Evolutionary conservation across 2,329 filamentous ascomycete species (phyloP).

Genomic region (Sordariomycetes sp.): DNA sequence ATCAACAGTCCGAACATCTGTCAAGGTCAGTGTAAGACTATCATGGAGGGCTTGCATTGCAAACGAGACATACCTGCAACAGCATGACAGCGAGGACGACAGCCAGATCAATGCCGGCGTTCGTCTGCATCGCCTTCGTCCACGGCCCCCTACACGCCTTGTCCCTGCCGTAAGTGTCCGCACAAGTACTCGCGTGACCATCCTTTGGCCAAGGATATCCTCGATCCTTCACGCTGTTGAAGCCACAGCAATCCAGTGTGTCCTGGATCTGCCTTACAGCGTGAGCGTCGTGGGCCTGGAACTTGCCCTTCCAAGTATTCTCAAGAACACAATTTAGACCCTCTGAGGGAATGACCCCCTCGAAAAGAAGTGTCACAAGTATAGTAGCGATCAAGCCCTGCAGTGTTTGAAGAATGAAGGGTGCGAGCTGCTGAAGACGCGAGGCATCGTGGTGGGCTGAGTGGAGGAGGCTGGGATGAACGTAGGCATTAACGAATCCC

Average conservation of each 20-base stretch:
- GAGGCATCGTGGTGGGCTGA: constrained; percentile 7
- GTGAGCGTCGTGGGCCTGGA: constrained; percentile 33
- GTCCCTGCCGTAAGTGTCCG: constrained; percentile 32
- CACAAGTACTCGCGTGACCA: constrained; percentile 26
- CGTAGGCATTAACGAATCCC: constrained; percentile 24
- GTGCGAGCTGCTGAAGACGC: constrained; percentile 14
- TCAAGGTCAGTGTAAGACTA: neutral
- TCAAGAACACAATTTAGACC: constrained; percentile 43
- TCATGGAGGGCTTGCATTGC: neutral
- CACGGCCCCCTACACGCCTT: constrained; percentile 44
- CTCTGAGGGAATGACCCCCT: constrained; percentile 21
- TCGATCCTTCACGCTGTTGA: constrained; percentile 46
- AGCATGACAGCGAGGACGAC: constrained; percentile 43
- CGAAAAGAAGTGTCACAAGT: constrained; percentile 32
- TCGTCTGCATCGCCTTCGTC: constrained; percentile 42
- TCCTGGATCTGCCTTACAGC: constrained; percentile 55
- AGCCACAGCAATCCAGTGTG: constrained; percentile 56
- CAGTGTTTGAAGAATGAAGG: constrained; percentile 26
- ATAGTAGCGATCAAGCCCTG: constrained; percentile 32
- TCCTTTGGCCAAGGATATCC: constrained; percentile 49
- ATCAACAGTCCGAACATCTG: constrained; percentile 21
- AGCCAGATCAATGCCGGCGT: constrained; percentile 44
- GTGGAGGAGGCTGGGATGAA: constrained; percentile 21
- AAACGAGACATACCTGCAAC: constrained; percentile 37
- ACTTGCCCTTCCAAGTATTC: constrained; percentile 46